A percentile compares a stretch with the other conserved stretches of the same genome.
Evolutionary conservation across 352 stramenopile species (phyloP).

Genomic region (Pythium periplocum): DNA sequence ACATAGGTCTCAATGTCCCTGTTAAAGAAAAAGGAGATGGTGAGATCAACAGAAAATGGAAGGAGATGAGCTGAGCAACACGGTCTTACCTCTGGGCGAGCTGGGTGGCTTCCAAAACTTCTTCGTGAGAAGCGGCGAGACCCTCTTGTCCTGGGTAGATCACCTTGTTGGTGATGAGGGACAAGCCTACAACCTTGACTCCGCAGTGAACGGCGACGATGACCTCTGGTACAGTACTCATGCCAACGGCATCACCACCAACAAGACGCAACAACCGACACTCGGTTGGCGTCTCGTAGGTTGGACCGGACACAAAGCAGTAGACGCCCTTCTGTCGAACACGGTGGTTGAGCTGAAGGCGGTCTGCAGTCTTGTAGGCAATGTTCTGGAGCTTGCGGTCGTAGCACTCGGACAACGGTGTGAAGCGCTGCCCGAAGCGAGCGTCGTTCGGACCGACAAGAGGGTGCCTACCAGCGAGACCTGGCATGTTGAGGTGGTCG

Average conservation of each 20-base stretch:
- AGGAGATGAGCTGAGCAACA: constrained; percentile 8
- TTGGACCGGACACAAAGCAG: constrained; percentile 95
- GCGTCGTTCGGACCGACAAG: constrained; percentile 95
- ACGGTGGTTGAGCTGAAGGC: constrained; percentile 79
- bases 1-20: constrained; percentile 48
- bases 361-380: constrained; percentile 69
- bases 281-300: constrained; percentile 96
- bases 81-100: constrained; percentile 39
- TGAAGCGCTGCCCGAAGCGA: constrained; percentile 93
- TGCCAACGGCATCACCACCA: constrained; percentile 92
- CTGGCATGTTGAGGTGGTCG: constrained; percentile 95
- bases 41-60: constrained; percentile 1
- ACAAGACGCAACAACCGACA: constrained; percentile 90
- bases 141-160: constrained; percentile 81
- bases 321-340: constrained; percentile 88
- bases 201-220: constrained; percentile 94
- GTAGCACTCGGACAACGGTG: constrained; percentile 94
- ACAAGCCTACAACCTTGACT: constrained; percentile 94
- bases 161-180: constrained; percentile 95
- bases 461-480: constrained; percentile 90
- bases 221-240: constrained; percentile 96
- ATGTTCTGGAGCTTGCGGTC: constrained; percentile 84
- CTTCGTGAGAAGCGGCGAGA: constrained; percentile 84
- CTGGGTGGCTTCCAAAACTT: constrained; percentile 90
- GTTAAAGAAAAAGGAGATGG: constrained; percentile 3